Evolutionary conservation across 805 yeast species (phyloP).

Genomic region (Teunomyces lycoperdinae): DNA sequence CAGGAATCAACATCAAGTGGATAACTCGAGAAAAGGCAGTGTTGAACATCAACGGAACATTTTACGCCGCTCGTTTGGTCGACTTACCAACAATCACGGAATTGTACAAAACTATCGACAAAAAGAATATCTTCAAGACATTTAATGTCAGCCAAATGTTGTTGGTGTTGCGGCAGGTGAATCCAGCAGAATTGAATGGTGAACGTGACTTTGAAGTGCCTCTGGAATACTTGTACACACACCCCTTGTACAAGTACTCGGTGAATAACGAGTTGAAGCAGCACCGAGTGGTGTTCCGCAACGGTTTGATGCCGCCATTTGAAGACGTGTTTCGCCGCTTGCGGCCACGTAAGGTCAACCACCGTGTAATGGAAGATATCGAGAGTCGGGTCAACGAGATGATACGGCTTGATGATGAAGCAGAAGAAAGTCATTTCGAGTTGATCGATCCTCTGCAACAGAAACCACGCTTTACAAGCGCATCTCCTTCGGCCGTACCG

Average conservation of each 20-base stretch:
- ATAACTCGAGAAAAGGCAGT: constrained; percentile 78
- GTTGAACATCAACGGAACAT: constrained; percentile 60
- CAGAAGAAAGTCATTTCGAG: constrained; percentile 77
- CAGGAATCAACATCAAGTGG: constrained; percentile 76
- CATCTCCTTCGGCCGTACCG: constrained; percentile 26
- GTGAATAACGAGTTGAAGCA: constrained; percentile 39
- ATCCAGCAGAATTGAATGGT: constrained; percentile 36
- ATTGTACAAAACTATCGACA: constrained; percentile 83
- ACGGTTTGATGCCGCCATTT: constrained; percentile 83
- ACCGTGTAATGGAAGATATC: constrained; percentile 69
- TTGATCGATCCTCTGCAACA: constrained; percentile 54
- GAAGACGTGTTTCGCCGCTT: constrained; percentile 66
- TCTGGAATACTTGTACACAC: constrained; percentile 28
- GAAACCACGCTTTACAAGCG: constrained; percentile 22
- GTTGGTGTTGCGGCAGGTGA: constrained; percentile 58
- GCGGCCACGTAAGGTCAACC: constrained; percentile 67
- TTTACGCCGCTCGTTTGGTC: constrained; percentile 82
- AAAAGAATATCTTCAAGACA: constrained; percentile 83
- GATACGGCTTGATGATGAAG: constrained; percentile 72
- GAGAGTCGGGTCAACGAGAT: constrained; percentile 79
- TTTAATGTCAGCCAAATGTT: constrained; percentile 85
- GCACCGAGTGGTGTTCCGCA: constrained; percentile 53
- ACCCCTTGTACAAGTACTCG: constrained; percentile 38
- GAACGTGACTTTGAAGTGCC: constrained; percentile 49
- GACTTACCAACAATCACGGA: constrained; percentile 88